Evolutionary conservation across 2,329 filamentous ascomycete species (phyloP).

Genomic region (Zasmidium cellare): DNA sequence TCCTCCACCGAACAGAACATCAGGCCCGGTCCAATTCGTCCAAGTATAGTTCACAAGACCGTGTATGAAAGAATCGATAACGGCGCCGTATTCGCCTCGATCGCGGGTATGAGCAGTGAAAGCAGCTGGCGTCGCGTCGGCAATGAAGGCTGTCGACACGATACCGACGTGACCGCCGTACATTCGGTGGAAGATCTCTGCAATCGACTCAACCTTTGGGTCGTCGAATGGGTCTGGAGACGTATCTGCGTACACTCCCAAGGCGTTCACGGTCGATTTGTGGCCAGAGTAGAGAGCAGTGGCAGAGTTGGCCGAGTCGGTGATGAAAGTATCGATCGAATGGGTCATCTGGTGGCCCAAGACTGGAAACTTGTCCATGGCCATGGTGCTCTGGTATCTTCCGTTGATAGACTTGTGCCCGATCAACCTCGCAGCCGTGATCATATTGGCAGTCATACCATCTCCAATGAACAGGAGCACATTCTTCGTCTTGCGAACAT

Average conservation of each 20-base stretch:
- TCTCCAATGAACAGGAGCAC: conserved; percentile 81
- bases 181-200: conserved; percentile 72
- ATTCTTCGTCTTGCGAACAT: conserved; percentile 69
- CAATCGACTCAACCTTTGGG: conserved; percentile 82
- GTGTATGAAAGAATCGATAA: conserved; percentile 75
- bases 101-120: conserved; percentile 71
- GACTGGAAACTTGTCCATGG: conserved; percentile 73
- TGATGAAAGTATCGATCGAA: conserved; percentile 78
- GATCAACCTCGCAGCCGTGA: conserved; percentile 70
- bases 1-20: conserved; percentile 77
- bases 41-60: conserved; percentile 79
- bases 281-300: conserved; percentile 80
- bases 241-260: conserved; percentile 80
- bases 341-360: conserved; percentile 83
- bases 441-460: conserved; percentile 64
- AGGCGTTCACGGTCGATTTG: conserved; percentile 79
- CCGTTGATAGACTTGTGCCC: conserved; percentile 82
- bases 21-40: conserved; percentile 71
- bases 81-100: conserved; percentile 66
- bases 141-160: conserved; percentile 77
- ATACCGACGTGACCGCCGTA: conserved; percentile 60
- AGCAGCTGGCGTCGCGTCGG: conserved; percentile 80
- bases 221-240: conserved; percentile 74
- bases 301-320: conserved; percentile 82
- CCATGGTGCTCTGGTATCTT: conserved; percentile 72